Conservation (phyloP, 2,329 filamentous ascomycete species). For the Grosmannia clavigera region DNA sequence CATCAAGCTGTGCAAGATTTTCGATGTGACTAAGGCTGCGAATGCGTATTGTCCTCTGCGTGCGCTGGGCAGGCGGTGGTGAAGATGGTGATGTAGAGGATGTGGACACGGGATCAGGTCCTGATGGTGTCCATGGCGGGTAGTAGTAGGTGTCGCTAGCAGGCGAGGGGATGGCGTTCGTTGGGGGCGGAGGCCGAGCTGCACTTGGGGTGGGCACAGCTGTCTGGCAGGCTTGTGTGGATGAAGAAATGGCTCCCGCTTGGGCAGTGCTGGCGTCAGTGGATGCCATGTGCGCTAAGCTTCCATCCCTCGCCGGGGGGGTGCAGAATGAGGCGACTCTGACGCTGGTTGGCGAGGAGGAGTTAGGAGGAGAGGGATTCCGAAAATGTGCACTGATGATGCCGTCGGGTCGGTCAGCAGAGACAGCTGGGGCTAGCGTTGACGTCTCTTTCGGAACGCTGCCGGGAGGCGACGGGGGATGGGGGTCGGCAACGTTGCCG, state of each 20-base stretch:
- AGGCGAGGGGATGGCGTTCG: constrained; percentile 22
- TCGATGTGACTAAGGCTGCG: constrained; percentile 86
- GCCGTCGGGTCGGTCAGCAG: constrained; percentile 7
- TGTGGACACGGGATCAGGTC: constrained; percentile 4
- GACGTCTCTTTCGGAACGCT: not conserved
- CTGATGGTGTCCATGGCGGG: constrained; percentile 8
- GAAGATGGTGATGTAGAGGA: constrained; percentile 17
- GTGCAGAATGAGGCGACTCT: not conserved
- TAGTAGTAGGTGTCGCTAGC: constrained; percentile 20
- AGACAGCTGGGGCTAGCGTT: not conserved
- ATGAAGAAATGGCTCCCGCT: constrained; percentile 15
- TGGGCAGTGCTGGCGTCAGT: not conserved
- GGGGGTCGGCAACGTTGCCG: not conserved
- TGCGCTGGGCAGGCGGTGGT: constrained; percentile 18
- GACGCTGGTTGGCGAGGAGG: constrained; percentile 26
- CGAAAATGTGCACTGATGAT: constrained; percentile 29
- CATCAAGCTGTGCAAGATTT: constrained; percentile 70
- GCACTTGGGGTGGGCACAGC: constrained; percentile 10
- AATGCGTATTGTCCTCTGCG: constrained; percentile 57
- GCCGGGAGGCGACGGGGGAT: constrained; percentile 3
- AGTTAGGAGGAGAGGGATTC: constrained; percentile 42
- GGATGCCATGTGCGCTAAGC: constrained; percentile 10
- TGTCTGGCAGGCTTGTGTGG: constrained; percentile 4
- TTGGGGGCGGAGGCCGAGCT: constrained; percentile 4
- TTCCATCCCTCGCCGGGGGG: constrained; percentile 4